Percentiles rank a stretch among this genome's conserved stretches.
Evolutionary conservation across 75 land plant genomes (phyloP).

Genomic region (Larix kaempferi): DNA sequence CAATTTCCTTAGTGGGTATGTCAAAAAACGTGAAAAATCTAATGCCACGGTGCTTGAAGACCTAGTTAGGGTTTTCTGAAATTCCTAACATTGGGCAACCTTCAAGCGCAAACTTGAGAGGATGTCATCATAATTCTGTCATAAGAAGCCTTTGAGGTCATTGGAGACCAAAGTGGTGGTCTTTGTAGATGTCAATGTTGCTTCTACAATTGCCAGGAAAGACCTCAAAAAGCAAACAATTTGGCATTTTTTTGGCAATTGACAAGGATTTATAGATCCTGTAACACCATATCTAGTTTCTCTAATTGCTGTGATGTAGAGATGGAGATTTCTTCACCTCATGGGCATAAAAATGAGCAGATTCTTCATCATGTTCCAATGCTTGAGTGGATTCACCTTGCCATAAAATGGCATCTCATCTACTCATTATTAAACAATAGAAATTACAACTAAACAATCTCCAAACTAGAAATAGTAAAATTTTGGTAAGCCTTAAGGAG

Average conservation of each 20-base stretch:
- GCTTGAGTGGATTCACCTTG: too few species aligned
- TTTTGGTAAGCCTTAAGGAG: too few species aligned
- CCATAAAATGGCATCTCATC: too few species aligned
- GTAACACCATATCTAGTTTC: conserved; percentile 4
- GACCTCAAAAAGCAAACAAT: conserved; percentile 41
- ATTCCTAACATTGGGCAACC: conserved; percentile 50
- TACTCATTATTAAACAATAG: too few species aligned
- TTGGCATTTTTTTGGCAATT: conserved; percentile 29
- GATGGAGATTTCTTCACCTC: too few species aligned
- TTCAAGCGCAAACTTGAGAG: conserved; percentile 71
- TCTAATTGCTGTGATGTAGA: too few species aligned
- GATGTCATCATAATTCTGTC: conserved; percentile 64
- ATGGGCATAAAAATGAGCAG: too few species aligned
- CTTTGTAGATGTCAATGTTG: conserved; percentile 49
- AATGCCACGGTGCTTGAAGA: conserved; percentile 48
- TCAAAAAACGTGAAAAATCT: conserved; percentile 39
- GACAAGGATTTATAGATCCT: conserved; percentile 43
- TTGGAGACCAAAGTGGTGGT: conserved; percentile 43
- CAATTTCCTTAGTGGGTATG: neutral
- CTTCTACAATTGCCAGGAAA: conserved; percentile 43
- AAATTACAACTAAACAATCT: too few species aligned
- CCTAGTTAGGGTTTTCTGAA: conserved; percentile 38
- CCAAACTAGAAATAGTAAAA: too few species aligned
- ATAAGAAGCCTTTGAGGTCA: conserved; percentile 62
- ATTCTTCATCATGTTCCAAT: too few species aligned